phyloP scores from a whole-genome alignment of 768 basidiomycete species.

The Lactifluus pinguis region DNA sequence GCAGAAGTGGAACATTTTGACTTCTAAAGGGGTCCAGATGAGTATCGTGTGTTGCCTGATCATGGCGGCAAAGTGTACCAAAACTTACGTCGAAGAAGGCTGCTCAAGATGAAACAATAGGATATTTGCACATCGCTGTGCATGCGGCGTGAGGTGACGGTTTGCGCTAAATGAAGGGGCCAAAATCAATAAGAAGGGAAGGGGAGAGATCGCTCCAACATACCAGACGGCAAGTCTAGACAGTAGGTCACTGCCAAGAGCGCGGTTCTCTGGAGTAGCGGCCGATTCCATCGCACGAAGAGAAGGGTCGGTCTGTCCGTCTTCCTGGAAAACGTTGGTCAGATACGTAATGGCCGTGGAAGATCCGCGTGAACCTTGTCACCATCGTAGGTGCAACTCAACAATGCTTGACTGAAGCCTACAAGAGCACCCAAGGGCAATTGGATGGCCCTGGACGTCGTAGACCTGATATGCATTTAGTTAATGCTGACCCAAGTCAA shows the following conservation, averaged over 20 bases:
- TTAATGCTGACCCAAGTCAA: background rate
- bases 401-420: slow-evolving; percentile 42
- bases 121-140: slow-evolving; percentile 41
- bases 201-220: slow-evolving; percentile 16
- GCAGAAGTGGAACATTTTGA: slow-evolving; percentile 10
- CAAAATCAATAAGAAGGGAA: background rate
- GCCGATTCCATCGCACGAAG: slow-evolving; percentile 47
- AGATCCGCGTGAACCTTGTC: slow-evolving; percentile 30
- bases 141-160: slow-evolving; percentile 47
- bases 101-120: slow-evolving; percentile 58
- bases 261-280: slow-evolving; percentile 43
- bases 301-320: slow-evolving; percentile 41
- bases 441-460: slow-evolving; percentile 51
- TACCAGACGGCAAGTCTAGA: slow-evolving; percentile 42
- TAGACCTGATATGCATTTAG: slow-evolving; percentile 35
- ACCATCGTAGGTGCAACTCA: slow-evolving; percentile 34
- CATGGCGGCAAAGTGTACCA: background rate
- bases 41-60: background rate
- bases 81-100: slow-evolving; percentile 37
- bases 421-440: slow-evolving; percentile 59
- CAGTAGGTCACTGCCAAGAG: slow-evolving; percentile 44
- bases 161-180: slow-evolving; percentile 33
- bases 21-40: slow-evolving; percentile 3
- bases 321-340: slow-evolving; percentile 31
- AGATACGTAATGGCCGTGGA: slow-evolving; percentile 6